Evolutionary conservation across 2,329 filamentous ascomycete genomes (phyloP).

Genomic region (Penicillium sp.): DNA sequence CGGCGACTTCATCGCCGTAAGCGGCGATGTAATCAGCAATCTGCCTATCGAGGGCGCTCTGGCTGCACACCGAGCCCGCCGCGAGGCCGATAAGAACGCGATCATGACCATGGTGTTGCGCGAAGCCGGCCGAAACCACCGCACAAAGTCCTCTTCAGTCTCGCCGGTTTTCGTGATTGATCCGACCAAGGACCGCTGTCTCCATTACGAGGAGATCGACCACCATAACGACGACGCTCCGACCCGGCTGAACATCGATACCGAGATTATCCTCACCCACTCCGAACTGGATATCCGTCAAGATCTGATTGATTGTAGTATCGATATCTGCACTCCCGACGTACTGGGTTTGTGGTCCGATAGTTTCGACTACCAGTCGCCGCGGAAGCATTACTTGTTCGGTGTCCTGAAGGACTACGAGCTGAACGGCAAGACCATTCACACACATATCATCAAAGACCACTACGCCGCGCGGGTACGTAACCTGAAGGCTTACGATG

Average conservation of each 20-base stretch:
- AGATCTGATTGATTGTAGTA: slow-evolving; percentile 88
- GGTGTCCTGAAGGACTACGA: slow-evolving; percentile 96
- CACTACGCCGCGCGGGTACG: slow-evolving; percentile 83
- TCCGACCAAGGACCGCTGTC: slow-evolving; percentile 71
- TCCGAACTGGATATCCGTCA: slow-evolving; percentile 77
- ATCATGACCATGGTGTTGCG: slow-evolving; percentile 96
- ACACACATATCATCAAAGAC: slow-evolving; percentile 78
- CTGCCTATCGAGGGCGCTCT: slow-evolving; percentile 77
- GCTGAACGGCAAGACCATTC: slow-evolving; percentile 94
- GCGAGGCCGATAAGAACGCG: slow-evolving; percentile 82
- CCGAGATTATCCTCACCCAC: slow-evolving; percentile 70
- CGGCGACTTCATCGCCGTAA: slow-evolving; percentile 88
- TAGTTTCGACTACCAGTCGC: slow-evolving; percentile 93
- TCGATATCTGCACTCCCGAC: slow-evolving; percentile 96
- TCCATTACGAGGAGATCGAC: slow-evolving; percentile 92
- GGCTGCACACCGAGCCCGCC: slow-evolving; percentile 73
- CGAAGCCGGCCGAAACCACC: slow-evolving; percentile 70
- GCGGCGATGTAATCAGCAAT: slow-evolving; percentile 90
- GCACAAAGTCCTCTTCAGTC: slow-evolving; percentile 72
- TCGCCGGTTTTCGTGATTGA: slow-evolving; percentile 86
- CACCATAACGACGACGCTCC: slow-evolving; percentile 56
- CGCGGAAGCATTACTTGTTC: slow-evolving; percentile 82
- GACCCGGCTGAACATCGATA: slow-evolving; percentile 64
- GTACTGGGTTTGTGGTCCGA: slow-evolving; percentile 94
- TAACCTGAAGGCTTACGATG: slow-evolving; percentile 85